These are phyloP conservation scores for Massarina eburnea DNA, from an alignment of 2,329 filamentous ascomycete genomes.

Conservation along the genomic window DNA sequence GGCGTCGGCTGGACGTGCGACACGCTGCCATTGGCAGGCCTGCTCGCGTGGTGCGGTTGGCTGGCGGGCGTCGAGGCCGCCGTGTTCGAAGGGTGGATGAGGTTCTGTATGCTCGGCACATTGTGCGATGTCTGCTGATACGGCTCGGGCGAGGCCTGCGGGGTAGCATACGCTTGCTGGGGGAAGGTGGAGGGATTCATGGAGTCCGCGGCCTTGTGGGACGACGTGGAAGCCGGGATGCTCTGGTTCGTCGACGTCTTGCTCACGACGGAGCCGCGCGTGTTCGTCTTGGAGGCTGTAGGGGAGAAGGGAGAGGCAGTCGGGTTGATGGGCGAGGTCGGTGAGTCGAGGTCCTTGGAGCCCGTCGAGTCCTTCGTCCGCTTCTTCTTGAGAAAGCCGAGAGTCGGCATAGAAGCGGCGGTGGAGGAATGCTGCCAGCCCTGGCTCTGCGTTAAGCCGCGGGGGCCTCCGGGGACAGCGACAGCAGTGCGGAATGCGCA, in stretches of 20 bases:
- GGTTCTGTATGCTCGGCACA: constrained; percentile 78
- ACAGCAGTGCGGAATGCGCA: constrained; percentile 23
- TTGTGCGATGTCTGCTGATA: constrained; percentile 60
- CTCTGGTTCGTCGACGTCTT: constrained; percentile 28
- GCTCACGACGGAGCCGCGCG: constrained; percentile 18
- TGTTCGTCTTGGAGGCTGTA: constrained; percentile 30
- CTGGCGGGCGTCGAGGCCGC: constrained; percentile 29
- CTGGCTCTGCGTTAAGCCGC: constrained; percentile 13
- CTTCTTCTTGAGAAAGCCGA: constrained; percentile 98
- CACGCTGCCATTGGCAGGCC: constrained; percentile 41
- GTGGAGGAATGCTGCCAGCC: constrained; percentile 27
- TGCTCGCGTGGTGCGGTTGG: constrained; percentile 16
- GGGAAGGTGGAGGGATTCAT: constrained; percentile 42
- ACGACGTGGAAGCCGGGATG: constrained; percentile 13
- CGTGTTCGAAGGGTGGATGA: constrained; percentile 66
- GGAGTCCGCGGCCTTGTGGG: constrained; percentile 41
- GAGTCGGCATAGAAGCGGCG: constrained; percentile 74
- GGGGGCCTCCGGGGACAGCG: constrained; percentile 8
- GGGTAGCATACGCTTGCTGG: constrained; percentile 34
- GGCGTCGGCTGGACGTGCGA: constrained; percentile 40
- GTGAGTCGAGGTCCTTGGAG: constrained; percentile 63
- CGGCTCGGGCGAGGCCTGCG: constrained; percentile 34
- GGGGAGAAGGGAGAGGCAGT: constrained; percentile 44
- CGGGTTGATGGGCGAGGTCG: constrained; percentile 67
- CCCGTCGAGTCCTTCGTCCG: constrained; percentile 83